Conservation (phyloP, 164 flowering plant species). For the Santalum album region DNA sequence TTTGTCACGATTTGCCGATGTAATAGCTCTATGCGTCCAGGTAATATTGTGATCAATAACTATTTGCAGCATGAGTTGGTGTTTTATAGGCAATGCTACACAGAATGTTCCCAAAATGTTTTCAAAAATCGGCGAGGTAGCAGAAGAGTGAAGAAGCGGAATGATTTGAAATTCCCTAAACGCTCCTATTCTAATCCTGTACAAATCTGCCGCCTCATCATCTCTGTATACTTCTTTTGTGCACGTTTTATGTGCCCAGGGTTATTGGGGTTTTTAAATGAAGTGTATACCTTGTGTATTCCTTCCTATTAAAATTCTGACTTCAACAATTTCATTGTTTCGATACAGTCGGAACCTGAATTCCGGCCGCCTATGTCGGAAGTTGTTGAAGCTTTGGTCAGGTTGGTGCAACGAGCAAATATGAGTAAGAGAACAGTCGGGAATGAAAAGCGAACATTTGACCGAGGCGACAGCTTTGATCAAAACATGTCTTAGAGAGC, state of each 20-base stretch:
- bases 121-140: no score
- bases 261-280: no score
- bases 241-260: no score
- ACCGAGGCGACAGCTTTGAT: background rate
- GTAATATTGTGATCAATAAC: slow-evolving; percentile 27
- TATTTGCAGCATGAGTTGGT: background rate
- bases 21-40: slow-evolving; percentile 95
- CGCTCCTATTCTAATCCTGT: no score
- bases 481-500: background rate
- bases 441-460: background rate
- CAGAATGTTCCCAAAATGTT: no score
- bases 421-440: slow-evolving; percentile 35
- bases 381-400: slow-evolving; percentile 85
- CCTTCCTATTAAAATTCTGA: background rate
- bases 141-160: no score
- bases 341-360: slow-evolving; percentile 80
- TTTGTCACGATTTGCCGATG: slow-evolving; percentile 95
- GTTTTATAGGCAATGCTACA: background rate
- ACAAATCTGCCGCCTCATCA: no score
- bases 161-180: no score
- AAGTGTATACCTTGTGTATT: no score
- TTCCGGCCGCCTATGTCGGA: slow-evolving; percentile 97
- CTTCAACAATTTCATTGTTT: slow-evolving; percentile 3
- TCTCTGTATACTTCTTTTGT: no score
- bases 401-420: slow-evolving; percentile 86